Conservation (phyloP, 2,329 filamentous ascomycete species). For the Colletotrichum sp. region DNA sequence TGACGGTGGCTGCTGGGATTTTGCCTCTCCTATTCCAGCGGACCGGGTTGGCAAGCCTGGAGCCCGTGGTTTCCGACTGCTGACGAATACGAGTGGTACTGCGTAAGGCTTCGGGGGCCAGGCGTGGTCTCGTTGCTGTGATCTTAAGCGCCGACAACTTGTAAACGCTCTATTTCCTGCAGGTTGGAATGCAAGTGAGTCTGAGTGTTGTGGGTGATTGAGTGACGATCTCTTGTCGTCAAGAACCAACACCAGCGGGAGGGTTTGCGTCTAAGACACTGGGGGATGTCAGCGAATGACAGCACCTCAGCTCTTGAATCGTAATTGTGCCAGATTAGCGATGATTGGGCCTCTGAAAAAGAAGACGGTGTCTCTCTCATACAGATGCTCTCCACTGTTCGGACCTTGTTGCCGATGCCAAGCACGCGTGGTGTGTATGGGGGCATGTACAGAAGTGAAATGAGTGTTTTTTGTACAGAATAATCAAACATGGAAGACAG, state of each 20-base stretch:
- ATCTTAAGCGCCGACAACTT: background rate
- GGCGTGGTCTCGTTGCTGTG: background rate
- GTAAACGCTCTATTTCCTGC: background rate
- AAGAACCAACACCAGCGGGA: background rate
- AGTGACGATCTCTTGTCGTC: background rate
- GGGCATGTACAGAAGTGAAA: background rate
- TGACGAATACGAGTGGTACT: background rate
- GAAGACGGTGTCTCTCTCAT: background rate
- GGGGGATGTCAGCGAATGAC: background rate
- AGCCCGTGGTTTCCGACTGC: background rate
- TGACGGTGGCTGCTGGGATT: background rate
- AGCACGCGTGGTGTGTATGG: background rate
- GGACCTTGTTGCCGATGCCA: background rate
- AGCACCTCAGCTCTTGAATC: background rate
- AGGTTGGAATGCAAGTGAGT: background rate
- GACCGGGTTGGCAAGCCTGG: background rate
- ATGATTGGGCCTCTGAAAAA: background rate
- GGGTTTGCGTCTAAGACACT: background rate
- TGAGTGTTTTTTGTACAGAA: background rate
- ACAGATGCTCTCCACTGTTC: background rate
- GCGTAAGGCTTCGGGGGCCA: background rate
- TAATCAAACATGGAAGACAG: background rate
- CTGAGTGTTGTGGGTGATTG: background rate
- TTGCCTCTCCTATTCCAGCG: background rate
- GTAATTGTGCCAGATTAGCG: background rate